These are phyloP conservation scores for Alternaria hordeiaustralica DNA, from an alignment of 2,329 filamentous ascomycete species.

Conservation along the genomic window DNA sequence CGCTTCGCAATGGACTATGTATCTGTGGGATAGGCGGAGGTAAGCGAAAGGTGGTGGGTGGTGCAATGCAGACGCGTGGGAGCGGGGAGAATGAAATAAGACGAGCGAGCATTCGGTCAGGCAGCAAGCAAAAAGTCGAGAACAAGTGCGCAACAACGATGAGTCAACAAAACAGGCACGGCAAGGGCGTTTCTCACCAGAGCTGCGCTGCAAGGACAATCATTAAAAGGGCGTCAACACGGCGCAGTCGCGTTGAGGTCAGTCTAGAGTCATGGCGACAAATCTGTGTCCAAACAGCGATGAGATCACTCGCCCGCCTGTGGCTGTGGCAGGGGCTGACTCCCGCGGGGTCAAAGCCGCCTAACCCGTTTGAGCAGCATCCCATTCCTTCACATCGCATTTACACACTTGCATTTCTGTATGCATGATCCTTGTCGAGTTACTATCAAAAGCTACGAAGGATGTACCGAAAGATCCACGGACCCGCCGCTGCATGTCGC, in stretches of 20 bases:
- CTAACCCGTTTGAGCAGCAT: background rate
- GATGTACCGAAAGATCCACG: background rate
- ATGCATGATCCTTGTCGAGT: background rate
- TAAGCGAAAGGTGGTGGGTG: slow-evolving; percentile 19
- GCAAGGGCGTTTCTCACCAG: slow-evolving; percentile 23
- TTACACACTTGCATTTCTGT: background rate
- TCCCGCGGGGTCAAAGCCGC: slow-evolving; percentile 2
- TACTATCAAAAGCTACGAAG: background rate
- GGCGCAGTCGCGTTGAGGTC: slow-evolving; percentile 6
- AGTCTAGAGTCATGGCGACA: slow-evolving; percentile 10
- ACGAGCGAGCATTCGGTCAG: slow-evolving; percentile 22
- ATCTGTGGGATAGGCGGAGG: slow-evolving; percentile 19
- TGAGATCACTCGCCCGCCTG: slow-evolving; percentile 16
- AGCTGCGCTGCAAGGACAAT: background rate
- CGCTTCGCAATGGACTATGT: background rate
- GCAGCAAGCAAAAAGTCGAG: slow-evolving; percentile 15
- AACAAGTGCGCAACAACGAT: slow-evolving; percentile 7
- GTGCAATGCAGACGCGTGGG: slow-evolving; percentile 10
- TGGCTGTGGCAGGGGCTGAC: slow-evolving; percentile 14
- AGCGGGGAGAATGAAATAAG: slow-evolving; percentile 23
- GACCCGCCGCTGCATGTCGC: background rate
- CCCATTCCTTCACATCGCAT: background rate
- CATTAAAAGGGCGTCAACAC: slow-evolving; percentile 15
- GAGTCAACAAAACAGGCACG: slow-evolving; percentile 12
- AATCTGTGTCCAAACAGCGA: slow-evolving; percentile 5